These are phyloP conservation scores for Phytophthora sp. DNA, from an alignment of 352 stramenopile species.

Conservation along the genomic window DNA sequence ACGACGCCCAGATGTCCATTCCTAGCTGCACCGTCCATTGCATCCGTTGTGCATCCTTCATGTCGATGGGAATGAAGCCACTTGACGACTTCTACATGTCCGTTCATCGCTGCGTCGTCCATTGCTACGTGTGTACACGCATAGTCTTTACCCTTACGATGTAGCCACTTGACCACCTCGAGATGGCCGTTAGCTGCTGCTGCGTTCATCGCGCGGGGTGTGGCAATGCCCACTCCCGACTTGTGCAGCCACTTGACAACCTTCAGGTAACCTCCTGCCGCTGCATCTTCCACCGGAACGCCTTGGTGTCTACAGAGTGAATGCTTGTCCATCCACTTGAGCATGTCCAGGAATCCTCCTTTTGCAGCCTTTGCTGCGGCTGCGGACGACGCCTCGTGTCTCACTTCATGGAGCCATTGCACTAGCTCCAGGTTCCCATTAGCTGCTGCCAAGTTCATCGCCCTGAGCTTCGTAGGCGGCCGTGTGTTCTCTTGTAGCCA, in stretches of 20 bases:
- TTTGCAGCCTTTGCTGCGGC: constrained; percentile 34
- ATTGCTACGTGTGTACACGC: constrained; percentile 41
- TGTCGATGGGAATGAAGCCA: constrained; percentile 37
- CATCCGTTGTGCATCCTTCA: constrained; percentile 31
- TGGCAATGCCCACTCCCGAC: constrained; percentile 29
- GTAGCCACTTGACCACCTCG: constrained; percentile 39
- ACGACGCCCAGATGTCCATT: constrained; percentile 40
- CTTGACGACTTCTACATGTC: constrained; percentile 42
- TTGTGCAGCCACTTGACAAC: constrained; percentile 45
- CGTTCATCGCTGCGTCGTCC: constrained; percentile 47
- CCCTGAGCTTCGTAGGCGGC: constrained; percentile 30
- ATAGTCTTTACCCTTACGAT: constrained; percentile 32
- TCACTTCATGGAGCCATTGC: constrained; percentile 31
- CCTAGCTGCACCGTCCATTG: constrained; percentile 37
- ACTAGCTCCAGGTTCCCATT: constrained; percentile 42
- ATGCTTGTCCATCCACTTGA: constrained; percentile 44
- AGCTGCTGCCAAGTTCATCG: constrained; percentile 37
- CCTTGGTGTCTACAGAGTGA: constrained; percentile 31
- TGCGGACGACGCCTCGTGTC: constrained; percentile 32
- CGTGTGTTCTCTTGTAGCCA: constrained; percentile 38
- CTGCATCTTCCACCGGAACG: constrained; percentile 33
- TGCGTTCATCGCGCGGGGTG: constrained; percentile 30
- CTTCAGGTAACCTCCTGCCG: constrained; percentile 27
- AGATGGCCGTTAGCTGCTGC: constrained; percentile 36
- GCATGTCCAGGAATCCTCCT: constrained; percentile 32